phyloP scores from a whole-genome alignment of 306 rosid species.

The Mimosa bimucronata region DNA sequence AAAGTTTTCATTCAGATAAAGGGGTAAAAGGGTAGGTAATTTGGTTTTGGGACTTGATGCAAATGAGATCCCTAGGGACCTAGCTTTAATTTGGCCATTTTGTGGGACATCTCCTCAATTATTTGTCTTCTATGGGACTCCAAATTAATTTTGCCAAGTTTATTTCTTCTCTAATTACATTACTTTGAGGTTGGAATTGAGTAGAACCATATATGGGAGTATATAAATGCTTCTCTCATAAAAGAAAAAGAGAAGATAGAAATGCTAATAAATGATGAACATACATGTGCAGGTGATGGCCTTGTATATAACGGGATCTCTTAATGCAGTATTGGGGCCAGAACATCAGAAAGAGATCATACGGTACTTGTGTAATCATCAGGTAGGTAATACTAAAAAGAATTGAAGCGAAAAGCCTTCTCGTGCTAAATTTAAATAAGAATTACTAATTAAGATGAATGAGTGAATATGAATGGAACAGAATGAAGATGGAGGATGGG shows the following conservation, averaged over 20 bases:
- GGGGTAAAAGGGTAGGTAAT: too few species aligned
- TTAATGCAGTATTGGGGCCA: conserved; percentile 52
- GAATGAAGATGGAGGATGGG: conserved; percentile 89
- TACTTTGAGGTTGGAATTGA: too few species aligned
- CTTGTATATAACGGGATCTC: conserved; percentile 57
- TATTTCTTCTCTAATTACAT: too few species aligned
- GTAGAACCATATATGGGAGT: too few species aligned
- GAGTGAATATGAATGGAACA: conserved; percentile 18
- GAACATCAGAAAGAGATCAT: conserved; percentile 64
- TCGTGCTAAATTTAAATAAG: not conserved
- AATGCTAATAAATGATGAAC: not conserved
- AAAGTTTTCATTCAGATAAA: too few species aligned
- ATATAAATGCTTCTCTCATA: too few species aligned
- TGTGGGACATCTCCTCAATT: too few species aligned
- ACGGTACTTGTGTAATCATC: conserved; percentile 77
- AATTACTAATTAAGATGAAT: not conserved
- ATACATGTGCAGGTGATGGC: conserved; percentile 52
- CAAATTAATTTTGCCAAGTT: too few species aligned
- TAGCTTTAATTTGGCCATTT: too few species aligned
- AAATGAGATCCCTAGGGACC: too few species aligned
- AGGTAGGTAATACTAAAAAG: conserved; percentile 38
- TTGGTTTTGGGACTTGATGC: too few species aligned
- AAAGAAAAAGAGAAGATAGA: not conserved
- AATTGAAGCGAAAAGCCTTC: not conserved
- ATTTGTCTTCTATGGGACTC: too few species aligned